Evolutionary conservation across 1,284 basidiomycete genomes (phyloP).

Genomic region (Malassezia arunalokei): DNA sequence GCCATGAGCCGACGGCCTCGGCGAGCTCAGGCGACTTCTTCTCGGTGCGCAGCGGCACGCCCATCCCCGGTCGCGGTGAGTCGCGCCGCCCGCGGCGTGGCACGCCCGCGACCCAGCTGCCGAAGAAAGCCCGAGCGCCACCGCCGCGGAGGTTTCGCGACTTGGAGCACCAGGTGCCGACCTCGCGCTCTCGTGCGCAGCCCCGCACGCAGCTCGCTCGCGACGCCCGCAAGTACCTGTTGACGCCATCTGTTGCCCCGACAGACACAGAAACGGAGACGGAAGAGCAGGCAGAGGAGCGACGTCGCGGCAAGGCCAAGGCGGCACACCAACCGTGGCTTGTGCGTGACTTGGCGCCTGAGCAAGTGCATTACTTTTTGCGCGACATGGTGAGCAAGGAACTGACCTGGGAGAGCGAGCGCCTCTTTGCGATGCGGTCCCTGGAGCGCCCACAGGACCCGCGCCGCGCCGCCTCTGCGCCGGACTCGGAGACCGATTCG

Average conservation of each 20-base stretch:
- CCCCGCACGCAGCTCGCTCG: not conserved
- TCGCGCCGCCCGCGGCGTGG: not conserved
- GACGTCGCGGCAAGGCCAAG: not conserved
- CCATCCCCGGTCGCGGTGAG: not conserved
- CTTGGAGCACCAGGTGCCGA: slow-evolving; percentile 10
- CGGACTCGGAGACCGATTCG: slow-evolving; percentile 23
- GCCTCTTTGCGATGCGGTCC: slow-evolving; percentile 28
- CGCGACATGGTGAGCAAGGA: slow-evolving; percentile 29
- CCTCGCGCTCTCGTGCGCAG: not conserved
- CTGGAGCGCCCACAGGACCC: slow-evolving; percentile 25
- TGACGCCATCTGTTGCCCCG: slow-evolving; percentile 15
- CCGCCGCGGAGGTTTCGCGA: slow-evolving; percentile 3
- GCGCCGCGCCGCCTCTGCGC: not conserved
- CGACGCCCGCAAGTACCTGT: slow-evolving; percentile 6
- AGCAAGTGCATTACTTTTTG: slow-evolving; percentile 37
- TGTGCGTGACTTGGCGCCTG: slow-evolving; percentile 22
- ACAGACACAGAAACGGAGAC: slow-evolving; percentile 7
- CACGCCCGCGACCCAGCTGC: not conserved
- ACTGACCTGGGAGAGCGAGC: slow-evolving; percentile 36
- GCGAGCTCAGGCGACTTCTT: not conserved
- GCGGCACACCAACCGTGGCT: slow-evolving; percentile 20
- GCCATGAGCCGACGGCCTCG: not conserved
- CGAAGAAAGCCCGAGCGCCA: not conserved
- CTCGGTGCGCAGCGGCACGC: not conserved
- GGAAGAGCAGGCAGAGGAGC: not conserved